Conservation (phyloP, 148 eudicot genomes). For the Chenopodium berlandieri region DNA sequence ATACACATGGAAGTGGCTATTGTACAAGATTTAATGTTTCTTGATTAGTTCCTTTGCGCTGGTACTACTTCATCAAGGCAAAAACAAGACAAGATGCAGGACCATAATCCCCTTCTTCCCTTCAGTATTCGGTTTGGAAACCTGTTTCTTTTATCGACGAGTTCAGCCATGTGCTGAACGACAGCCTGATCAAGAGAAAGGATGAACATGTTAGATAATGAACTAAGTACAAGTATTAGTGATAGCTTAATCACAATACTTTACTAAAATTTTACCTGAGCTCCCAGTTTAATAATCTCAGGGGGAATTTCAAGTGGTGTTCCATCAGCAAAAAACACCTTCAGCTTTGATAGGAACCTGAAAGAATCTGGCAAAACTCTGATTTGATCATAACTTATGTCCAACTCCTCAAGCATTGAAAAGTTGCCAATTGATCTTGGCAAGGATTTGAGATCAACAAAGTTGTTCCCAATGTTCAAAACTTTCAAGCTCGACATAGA, state of each 20-base stretch:
- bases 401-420: constrained; percentile 62
- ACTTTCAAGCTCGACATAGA: constrained; percentile 42
- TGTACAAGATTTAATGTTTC: neutral
- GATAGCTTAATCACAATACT: neutral
- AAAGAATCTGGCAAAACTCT: constrained; percentile 65
- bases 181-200: constrained; percentile 50
- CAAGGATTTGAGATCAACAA: constrained; percentile 62
- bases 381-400: constrained; percentile 68
- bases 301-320: constrained; percentile 71
- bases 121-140: constrained; percentile 20
- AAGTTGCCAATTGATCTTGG: constrained; percentile 67
- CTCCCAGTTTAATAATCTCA: constrained; percentile 45
- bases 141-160: constrained; percentile 33
- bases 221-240: neutral
- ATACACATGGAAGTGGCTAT: neutral
- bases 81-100: constrained; percentile 39
- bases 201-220: neutral
- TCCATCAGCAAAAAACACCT: constrained; percentile 54
- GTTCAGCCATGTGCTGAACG: constrained; percentile 57
- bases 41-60: constrained; percentile 1
- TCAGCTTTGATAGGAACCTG: constrained; percentile 43
- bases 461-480: constrained; percentile 67
- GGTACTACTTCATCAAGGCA: constrained; percentile 27
- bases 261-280: constrained; percentile 45
- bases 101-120: constrained; percentile 52